A percentile compares a stretch with the other conserved stretches of the same genome.
Evolutionary conservation across 345 rosid species (phyloP).

Genomic region (Kernera saxatilis): DNA sequence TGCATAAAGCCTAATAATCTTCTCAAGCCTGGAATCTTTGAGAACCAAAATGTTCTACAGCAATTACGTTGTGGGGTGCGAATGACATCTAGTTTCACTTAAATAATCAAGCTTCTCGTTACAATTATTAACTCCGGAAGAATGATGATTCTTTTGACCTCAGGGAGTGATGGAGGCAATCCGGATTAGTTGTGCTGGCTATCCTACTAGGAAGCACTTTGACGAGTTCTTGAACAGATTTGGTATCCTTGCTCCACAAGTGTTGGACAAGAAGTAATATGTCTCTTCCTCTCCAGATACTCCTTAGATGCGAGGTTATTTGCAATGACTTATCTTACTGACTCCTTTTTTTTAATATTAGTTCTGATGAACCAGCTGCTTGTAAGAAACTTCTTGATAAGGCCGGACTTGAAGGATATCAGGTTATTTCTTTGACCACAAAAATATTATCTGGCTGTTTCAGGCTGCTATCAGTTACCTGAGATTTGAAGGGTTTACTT

Average conservation of each 20-base stretch:
- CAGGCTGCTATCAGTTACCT: constrained; percentile 22
- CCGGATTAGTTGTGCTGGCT: constrained; percentile 97
- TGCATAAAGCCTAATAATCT: constrained; percentile 98
- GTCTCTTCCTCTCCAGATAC: constrained; percentile 1
- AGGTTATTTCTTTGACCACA: constrained; percentile 42
- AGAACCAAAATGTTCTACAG: constrained; percentile 80
- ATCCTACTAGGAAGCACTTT: constrained; percentile 87
- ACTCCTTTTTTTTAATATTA: constrained; percentile 17
- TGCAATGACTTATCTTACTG: constrained; percentile 7
- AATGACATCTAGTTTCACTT: constrained; percentile 7
- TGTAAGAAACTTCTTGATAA: constrained; percentile 87
- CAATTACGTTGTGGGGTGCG: constrained; percentile 97
- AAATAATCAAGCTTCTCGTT: constrained; percentile 1
- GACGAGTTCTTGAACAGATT: constrained; percentile 85
- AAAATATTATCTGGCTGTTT: background rate
- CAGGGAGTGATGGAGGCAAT: constrained; percentile 99
- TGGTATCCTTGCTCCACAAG: constrained; percentile 75
- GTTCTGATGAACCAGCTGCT: constrained; percentile 74
- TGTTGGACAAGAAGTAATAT: constrained; percentile 67
- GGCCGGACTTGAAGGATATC: constrained; percentile 81
- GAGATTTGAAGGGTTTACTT: constrained; percentile 20
- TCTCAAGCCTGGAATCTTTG: constrained; percentile 94
- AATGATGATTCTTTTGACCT: background rate
- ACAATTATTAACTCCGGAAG: background rate
- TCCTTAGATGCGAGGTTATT: background rate